phyloP scores from a whole-genome alignment of 2,329 filamentous ascomycete species.

The Hyphodiscus sp. region DNA sequence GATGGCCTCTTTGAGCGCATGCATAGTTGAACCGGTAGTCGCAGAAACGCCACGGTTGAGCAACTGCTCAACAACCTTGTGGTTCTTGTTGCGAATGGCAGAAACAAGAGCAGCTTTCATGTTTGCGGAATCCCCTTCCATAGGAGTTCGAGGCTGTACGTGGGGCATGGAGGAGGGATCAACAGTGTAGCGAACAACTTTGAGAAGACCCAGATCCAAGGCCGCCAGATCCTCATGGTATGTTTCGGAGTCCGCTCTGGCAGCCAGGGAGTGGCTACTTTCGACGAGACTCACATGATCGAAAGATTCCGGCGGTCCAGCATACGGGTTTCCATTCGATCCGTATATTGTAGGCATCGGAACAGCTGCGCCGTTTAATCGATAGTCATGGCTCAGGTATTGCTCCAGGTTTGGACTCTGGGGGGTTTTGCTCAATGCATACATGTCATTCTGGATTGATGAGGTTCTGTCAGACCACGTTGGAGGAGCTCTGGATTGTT shows the following conservation, averaged over 20 bases:
- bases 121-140: constrained; percentile 37
- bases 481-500: background rate
- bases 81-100: constrained; percentile 51
- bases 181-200: constrained; percentile 43
- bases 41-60: constrained; percentile 51
- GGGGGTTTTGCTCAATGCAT: background rate
- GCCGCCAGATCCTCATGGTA: constrained; percentile 32
- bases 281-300: constrained; percentile 20
- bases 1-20: constrained; percentile 48
- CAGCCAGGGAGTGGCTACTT: constrained; percentile 23
- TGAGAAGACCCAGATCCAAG: constrained; percentile 36
- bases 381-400: background rate
- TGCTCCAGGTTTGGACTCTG: constrained; percentile 5
- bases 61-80: constrained; percentile 50
- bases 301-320: constrained; percentile 8
- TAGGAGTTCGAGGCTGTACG: constrained; percentile 41
- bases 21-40: constrained; percentile 39
- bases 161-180: constrained; percentile 46
- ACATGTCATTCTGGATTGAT: constrained; percentile 10
- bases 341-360: background rate
- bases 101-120: constrained; percentile 43
- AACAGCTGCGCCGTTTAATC: background rate
- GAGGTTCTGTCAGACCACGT: constrained; percentile 14
- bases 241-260: constrained; percentile 31
- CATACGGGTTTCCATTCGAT: constrained; percentile 2